phyloP scores from a whole-genome alignment of 2,329 filamentous ascomycete species.

The Venturia nashicola region DNA sequence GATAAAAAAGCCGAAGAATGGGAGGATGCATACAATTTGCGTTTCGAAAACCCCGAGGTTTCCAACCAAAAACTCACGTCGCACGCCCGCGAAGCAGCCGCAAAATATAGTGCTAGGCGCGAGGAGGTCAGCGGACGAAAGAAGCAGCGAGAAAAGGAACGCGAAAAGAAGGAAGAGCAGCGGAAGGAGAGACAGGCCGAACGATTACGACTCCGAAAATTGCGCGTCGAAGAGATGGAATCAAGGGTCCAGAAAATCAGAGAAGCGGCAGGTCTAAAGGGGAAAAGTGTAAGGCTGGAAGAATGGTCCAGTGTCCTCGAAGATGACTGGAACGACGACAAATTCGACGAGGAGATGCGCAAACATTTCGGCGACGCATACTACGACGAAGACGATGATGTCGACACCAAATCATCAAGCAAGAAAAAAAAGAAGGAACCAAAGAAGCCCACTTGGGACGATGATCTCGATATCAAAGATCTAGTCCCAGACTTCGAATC shows the following conservation, averaged over 20 bases:
- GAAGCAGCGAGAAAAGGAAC: slow-evolving; percentile 66
- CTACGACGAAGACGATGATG: slow-evolving; percentile 42
- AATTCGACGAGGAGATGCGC: slow-evolving; percentile 86
- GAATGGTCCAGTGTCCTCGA: slow-evolving; percentile 80
- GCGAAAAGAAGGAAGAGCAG: slow-evolving; percentile 64
- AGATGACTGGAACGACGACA: slow-evolving; percentile 74
- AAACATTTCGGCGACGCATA: slow-evolving; percentile 83
- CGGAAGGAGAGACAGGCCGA: slow-evolving; percentile 67
- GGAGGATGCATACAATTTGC: slow-evolving; percentile 87
- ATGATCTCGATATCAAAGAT: slow-evolving; percentile 95
- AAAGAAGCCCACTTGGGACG: slow-evolving; percentile 86
- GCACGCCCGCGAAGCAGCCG: slow-evolving; percentile 76
- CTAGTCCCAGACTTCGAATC: slow-evolving; percentile 78
- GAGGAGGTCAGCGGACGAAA: slow-evolving; percentile 69
- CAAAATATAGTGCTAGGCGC: slow-evolving; percentile 70
- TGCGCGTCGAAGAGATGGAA: slow-evolving; percentile 86
- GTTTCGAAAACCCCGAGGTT: slow-evolving; percentile 84
- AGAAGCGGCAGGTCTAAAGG: slow-evolving; percentile 69
- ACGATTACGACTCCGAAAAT: slow-evolving; percentile 67
- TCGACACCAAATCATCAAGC: slow-evolving; percentile 30
- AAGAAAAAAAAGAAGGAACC: slow-evolving; percentile 43
- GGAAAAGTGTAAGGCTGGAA: slow-evolving; percentile 55
- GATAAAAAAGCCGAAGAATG: slow-evolving; percentile 70
- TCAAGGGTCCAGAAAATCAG: slow-evolving; percentile 79
- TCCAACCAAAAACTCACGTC: slow-evolving; percentile 80